Evolutionary conservation across 306 rosid genomes (phyloP).

Genomic region (Pterocarpus macrocarpus): DNA sequence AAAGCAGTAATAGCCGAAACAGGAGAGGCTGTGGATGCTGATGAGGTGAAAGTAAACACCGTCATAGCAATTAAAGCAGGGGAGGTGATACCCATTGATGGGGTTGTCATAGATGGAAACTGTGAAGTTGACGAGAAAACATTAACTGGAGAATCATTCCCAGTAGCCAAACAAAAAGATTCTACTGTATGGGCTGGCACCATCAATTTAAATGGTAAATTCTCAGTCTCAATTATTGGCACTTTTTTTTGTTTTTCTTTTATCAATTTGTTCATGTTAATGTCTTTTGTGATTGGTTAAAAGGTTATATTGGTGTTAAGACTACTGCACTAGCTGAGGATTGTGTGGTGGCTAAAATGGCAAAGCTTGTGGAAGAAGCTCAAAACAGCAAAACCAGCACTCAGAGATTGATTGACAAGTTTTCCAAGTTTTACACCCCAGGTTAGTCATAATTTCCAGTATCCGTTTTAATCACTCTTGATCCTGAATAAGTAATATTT

Average conservation of each 20-base stretch:
- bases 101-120: slow-evolving; percentile 76
- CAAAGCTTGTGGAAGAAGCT: slow-evolving; percentile 95
- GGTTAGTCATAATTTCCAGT: slow-evolving; percentile 55
- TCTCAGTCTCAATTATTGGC: not conserved
- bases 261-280: slow-evolving; percentile 24
- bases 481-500: slow-evolving; percentile 6
- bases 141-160: slow-evolving; percentile 91
- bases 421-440: slow-evolving; percentile 90
- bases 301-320: slow-evolving; percentile 89
- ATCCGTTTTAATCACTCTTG: slow-evolving; percentile 17
- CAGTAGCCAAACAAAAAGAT: slow-evolving; percentile 80
- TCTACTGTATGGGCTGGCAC: slow-evolving; percentile 96
- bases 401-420: slow-evolving; percentile 84
- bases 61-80: slow-evolving; percentile 88
- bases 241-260: not conserved
- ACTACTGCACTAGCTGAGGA: slow-evolving; percentile 91
- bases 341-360: slow-evolving; percentile 95
- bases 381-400: slow-evolving; percentile 84
- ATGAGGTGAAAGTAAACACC: slow-evolving; percentile 79
- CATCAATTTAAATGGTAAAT: slow-evolving; percentile 82
- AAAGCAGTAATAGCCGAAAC: slow-evolving; percentile 89
- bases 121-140: slow-evolving; percentile 93
- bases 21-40: slow-evolving; percentile 81
- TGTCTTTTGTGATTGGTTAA: slow-evolving; percentile 33
- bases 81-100: slow-evolving; percentile 90